Evolutionary conservation across 768 basidiomycete species (phyloP).

Genomic region (Tricholoma flavovirens): DNA sequence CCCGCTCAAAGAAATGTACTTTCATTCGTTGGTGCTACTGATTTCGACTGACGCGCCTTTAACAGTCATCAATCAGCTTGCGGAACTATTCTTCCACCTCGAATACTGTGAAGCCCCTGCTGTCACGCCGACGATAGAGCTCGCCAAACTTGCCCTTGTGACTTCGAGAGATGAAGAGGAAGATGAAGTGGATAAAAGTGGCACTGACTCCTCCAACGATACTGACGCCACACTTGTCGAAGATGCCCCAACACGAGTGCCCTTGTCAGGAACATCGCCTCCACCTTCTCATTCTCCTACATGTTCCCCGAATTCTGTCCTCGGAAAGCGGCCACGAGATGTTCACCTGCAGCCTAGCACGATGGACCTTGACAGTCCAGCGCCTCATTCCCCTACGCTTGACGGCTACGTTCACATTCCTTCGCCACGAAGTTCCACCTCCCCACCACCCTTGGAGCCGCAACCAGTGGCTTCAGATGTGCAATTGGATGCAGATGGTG

Average conservation of each 20-base stretch:
- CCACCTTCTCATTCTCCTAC: slow-evolving; percentile 24
- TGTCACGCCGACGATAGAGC: slow-evolving; percentile 78
- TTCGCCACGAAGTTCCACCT: slow-evolving; percentile 22
- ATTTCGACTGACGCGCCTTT: slow-evolving; percentile 10
- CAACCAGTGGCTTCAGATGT: slow-evolving; percentile 29
- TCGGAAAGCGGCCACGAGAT: slow-evolving; percentile 66
- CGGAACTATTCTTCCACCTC: slow-evolving; percentile 71
- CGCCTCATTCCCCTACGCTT: slow-evolving; percentile 28
- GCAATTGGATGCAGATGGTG: slow-evolving; percentile 22
- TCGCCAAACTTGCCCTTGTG: slow-evolving; percentile 87
- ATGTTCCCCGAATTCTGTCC: slow-evolving; percentile 44
- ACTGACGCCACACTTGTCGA: slow-evolving; percentile 88
- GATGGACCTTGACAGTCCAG: slow-evolving; percentile 55
- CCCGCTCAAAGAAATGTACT: slow-evolving; percentile 80
- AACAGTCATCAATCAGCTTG: slow-evolving; percentile 75
- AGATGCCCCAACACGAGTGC: slow-evolving; percentile 44
- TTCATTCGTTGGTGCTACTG: background rate
- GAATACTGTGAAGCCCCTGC: slow-evolving; percentile 59
- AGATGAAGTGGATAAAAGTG: slow-evolving; percentile 65
- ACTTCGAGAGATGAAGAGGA: slow-evolving; percentile 89
- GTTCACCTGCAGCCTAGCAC: slow-evolving; percentile 32
- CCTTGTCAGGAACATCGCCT: slow-evolving; percentile 19
- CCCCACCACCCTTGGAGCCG: slow-evolving; percentile 23
- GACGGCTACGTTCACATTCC: slow-evolving; percentile 31
- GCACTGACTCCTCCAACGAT: slow-evolving; percentile 79